phyloP scores from a whole-genome alignment of 2,329 filamentous ascomycete genomes.

The Scopulariopsis brevicaulis region DNA sequence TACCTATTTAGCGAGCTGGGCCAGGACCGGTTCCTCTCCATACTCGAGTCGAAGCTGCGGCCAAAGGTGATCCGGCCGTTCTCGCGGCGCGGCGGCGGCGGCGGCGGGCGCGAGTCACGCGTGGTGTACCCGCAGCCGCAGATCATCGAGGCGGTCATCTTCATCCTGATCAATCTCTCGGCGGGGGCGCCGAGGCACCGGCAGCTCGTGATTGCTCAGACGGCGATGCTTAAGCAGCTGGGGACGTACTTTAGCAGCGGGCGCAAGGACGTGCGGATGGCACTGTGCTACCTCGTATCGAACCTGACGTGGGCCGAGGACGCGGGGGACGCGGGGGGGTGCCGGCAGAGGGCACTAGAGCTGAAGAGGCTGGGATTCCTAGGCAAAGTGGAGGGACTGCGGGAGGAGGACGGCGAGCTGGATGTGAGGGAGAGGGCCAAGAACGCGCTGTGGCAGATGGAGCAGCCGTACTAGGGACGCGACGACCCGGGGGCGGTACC shows the following conservation, averaged over 20 bases:
- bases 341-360: constrained; percentile 54
- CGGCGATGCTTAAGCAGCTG: constrained; percentile 61
- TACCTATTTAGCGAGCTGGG: constrained; percentile 68
- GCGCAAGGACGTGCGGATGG: constrained; percentile 61
- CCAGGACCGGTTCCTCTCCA: constrained; percentile 66
- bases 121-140: constrained; percentile 49
- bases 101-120: constrained; percentile 25
- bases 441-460: constrained; percentile 64
- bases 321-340: constrained; percentile 47
- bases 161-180: constrained; percentile 78
- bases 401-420: constrained; percentile 58
- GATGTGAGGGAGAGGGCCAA: constrained; percentile 80
- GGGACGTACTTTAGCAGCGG: constrained; percentile 63
- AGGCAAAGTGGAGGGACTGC: constrained; percentile 49
- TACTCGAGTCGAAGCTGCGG: constrained; percentile 68
- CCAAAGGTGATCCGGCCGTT: constrained; percentile 45
- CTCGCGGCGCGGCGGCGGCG: constrained; percentile 25
- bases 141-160: constrained; percentile 68
- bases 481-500: not conserved
- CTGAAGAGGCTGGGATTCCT: constrained; percentile 63
- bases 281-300: constrained; percentile 72
- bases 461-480: constrained; percentile 10
- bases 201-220: constrained; percentile 66
- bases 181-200: constrained; percentile 71
- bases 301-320: constrained; percentile 82